Evolutionary conservation across 2,329 filamentous ascomycete genomes (phyloP).

Genomic region (Verruconis gallopava): DNA sequence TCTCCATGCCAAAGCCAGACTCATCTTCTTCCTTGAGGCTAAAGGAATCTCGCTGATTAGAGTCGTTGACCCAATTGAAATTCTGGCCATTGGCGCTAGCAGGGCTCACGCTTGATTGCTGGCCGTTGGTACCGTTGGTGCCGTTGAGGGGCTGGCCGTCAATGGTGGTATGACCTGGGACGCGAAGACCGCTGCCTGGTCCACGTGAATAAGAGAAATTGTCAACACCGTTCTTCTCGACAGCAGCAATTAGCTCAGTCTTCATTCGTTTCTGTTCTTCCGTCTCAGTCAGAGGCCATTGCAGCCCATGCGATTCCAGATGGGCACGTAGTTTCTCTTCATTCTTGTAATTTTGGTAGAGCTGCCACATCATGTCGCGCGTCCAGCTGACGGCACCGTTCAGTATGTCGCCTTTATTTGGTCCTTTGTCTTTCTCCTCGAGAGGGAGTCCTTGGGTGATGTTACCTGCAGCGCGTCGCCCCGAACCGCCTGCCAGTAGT

Average conservation of each 20-base stretch:
- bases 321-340: slow-evolving; percentile 74
- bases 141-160: slow-evolving; percentile 60
- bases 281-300: slow-evolving; percentile 66
- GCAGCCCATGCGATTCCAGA: slow-evolving; percentile 58
- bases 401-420: slow-evolving; percentile 96
- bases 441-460: slow-evolving; percentile 87
- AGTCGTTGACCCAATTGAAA: slow-evolving; percentile 1
- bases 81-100: slow-evolving; percentile 42
- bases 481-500: slow-evolving; percentile 71
- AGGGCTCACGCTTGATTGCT: slow-evolving; percentile 42
- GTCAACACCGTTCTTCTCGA: slow-evolving; percentile 63
- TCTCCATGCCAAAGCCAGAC: slow-evolving; percentile 59
- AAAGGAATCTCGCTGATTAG: slow-evolving; percentile 32
- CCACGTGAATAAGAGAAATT: slow-evolving; percentile 77
- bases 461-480: slow-evolving; percentile 70
- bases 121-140: slow-evolving; percentile 21
- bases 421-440: slow-evolving; percentile 96
- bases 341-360: slow-evolving; percentile 77
- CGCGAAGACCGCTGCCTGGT: slow-evolving; percentile 72
- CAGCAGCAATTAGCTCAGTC: slow-evolving; percentile 75
- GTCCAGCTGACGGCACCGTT: slow-evolving; percentile 97
- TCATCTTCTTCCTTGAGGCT: slow-evolving; percentile 93
- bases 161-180: slow-evolving; percentile 86
- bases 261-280: slow-evolving; percentile 96
- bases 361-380: slow-evolving; percentile 92